phyloP scores from a whole-genome alignment of 495 filamentous ascomycete genomes.

The Lentithecium fluviatile region DNA sequence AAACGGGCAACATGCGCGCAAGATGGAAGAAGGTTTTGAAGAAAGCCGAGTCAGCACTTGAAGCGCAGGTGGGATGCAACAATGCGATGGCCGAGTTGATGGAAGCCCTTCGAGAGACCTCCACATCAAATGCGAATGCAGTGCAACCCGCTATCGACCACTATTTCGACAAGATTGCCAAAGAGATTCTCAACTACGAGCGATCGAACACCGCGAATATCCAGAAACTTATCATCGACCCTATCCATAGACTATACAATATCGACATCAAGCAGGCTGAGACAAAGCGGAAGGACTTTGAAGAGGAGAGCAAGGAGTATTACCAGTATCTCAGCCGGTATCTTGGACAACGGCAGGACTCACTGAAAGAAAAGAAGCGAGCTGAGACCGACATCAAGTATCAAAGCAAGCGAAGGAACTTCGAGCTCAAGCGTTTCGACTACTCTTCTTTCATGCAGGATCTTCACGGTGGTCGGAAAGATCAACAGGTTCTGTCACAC shows the following conservation, averaged over 20 bases:
- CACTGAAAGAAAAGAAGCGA: constrained; percentile 94
- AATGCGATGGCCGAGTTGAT: constrained; percentile 79
- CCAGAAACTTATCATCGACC: constrained; percentile 91
- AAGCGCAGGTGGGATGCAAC: constrained; percentile 78
- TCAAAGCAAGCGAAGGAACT: constrained; percentile 86
- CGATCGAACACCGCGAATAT: constrained; percentile 78
- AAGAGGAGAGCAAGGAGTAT: constrained; percentile 97
- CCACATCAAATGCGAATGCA: constrained; percentile 87
- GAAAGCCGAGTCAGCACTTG: constrained; percentile 80
- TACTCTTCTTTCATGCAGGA: constrained; percentile 99
- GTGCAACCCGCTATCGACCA: constrained; percentile 95
- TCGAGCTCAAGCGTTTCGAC: constrained; percentile 95
- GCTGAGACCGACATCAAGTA: constrained; percentile 95
- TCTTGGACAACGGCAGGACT: constrained; percentile 91
- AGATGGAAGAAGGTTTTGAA: constrained; percentile 96
- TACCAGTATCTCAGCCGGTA: constrained; percentile 94
- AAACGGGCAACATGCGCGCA: constrained; percentile 88
- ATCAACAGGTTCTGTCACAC: constrained; percentile 94
- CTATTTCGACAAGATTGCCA: constrained; percentile 95
- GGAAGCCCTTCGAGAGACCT: constrained; percentile 83
- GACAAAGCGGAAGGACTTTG: constrained; percentile 94
- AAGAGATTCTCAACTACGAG: constrained; percentile 86
- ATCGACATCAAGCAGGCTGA: constrained; percentile 98
- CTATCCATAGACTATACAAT: constrained; percentile 85
- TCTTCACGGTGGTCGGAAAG: constrained; percentile 92